phyloP scores from a whole-genome alignment of 805 yeast genomes.

The Candida xiaguanensis region DNA sequence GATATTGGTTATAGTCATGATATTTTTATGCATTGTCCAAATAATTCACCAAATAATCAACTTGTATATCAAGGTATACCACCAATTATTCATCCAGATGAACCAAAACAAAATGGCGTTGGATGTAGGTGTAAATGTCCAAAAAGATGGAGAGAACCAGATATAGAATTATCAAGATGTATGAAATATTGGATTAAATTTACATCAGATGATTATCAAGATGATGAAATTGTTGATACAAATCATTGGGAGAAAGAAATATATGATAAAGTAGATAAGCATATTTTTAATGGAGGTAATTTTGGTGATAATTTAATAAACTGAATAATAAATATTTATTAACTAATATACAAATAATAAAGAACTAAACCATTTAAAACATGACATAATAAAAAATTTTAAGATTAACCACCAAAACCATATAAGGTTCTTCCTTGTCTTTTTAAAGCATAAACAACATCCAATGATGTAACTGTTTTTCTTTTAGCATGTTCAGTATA shows the following conservation, averaged over 20 bases:
- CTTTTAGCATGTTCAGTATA: slow-evolving; percentile 99
- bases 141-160: slow-evolving; percentile 24
- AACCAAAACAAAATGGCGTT: slow-evolving; percentile 43
- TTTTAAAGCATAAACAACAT: slow-evolving; percentile 98
- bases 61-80: slow-evolving; percentile 36
- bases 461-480: slow-evolving; percentile 98
- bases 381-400: no score
- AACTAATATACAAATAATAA: neutral
- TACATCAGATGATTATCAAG: slow-evolving; percentile 26
- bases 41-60: slow-evolving; percentile 49
- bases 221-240: slow-evolving; percentile 18
- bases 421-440: slow-evolving; percentile 99
- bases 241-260: slow-evolving; percentile 23
- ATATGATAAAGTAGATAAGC: slow-evolving; percentile 16
- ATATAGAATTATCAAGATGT: slow-evolving; percentile 58
- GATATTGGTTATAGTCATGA: slow-evolving; percentile 90
- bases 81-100: slow-evolving; percentile 23
- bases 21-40: slow-evolving; percentile 79
- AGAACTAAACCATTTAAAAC: no score
- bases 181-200: slow-evolving; percentile 47
- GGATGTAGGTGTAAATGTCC: slow-evolving; percentile 92
- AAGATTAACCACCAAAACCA: slow-evolving; percentile 99
- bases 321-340: neutral
- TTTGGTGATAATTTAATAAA: slow-evolving; percentile 2
- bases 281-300: slow-evolving; percentile 1